A percentile compares a stretch with the other conserved stretches of the same genome.
phyloP scores from a whole-genome alignment of 1,139 yeast species.

The Lodderomyces theae region DNA sequence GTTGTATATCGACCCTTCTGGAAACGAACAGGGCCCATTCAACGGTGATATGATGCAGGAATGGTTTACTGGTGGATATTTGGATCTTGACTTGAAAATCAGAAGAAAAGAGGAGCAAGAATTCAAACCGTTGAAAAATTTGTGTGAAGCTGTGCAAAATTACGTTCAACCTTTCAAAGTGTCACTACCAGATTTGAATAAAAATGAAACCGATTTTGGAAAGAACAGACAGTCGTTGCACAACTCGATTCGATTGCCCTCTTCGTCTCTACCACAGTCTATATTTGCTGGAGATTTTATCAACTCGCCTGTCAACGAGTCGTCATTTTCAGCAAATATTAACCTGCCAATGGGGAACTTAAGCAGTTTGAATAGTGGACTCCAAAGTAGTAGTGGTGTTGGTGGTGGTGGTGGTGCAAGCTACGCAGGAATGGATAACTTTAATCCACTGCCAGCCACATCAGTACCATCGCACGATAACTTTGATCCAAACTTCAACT shows the following conservation, averaged over 20 bases:
- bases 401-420: no score
- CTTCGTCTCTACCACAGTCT: constrained; percentile 17
- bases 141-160: constrained; percentile 48
- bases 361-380: constrained; percentile 12
- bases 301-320: constrained; percentile 7
- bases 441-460: constrained; percentile 14
- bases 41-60: constrained; percentile 72
- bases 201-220: constrained; percentile 16
- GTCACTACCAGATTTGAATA: constrained; percentile 44
- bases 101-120: constrained; percentile 50
- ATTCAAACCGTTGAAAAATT: constrained; percentile 43
- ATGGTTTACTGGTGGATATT: constrained; percentile 68
- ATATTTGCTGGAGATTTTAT: constrained; percentile 30
- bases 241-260: constrained; percentile 21
- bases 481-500: constrained; percentile 13
- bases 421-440: constrained; percentile 30
- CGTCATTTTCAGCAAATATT: constrained; percentile 1
- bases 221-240: background rate
- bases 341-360: constrained; percentile 2
- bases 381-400: no score
- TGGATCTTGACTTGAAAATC: constrained; percentile 53
- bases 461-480: constrained; percentile 6
- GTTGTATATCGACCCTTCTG: constrained; percentile 71
- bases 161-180: constrained; percentile 58
- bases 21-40: constrained; percentile 79